phyloP scores from a whole-genome alignment of 257 asterid genomes.

The Eucommia ulmoides region DNA sequence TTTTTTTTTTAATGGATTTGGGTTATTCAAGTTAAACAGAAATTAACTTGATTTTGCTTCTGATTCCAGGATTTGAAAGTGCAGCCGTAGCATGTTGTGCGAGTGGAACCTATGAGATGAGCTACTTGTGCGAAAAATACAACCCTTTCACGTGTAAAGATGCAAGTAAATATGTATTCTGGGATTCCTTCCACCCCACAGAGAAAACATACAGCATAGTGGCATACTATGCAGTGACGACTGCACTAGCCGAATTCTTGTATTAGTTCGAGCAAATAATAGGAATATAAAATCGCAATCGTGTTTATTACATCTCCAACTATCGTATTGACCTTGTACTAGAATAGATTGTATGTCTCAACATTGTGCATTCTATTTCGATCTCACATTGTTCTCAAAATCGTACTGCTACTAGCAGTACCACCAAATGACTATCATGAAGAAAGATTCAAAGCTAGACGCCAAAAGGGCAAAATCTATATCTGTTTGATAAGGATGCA shows the following conservation, averaged over 20 bases:
- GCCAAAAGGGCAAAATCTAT: background rate
- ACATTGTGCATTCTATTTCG: too few relatives aligned
- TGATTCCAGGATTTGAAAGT: slow-evolving; percentile 42
- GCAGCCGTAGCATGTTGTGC: slow-evolving; percentile 61
- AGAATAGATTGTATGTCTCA: too few relatives aligned
- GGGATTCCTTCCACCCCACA: slow-evolving; percentile 91
- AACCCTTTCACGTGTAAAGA: slow-evolving; percentile 53
- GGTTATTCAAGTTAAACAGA: too few relatives aligned
- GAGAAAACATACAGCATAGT: slow-evolving; percentile 47
- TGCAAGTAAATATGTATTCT: slow-evolving; percentile 63
- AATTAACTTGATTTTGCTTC: background rate
- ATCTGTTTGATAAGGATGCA: background rate
- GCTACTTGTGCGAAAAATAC: slow-evolving; percentile 37
- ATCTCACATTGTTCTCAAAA: too few relatives aligned
- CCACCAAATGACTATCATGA: background rate
- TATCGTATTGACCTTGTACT: too few relatives aligned
- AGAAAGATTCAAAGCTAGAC: background rate
- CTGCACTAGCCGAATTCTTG: slow-evolving; percentile 7
- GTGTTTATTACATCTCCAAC: too few relatives aligned
- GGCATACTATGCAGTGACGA: slow-evolving; percentile 39
- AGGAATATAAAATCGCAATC: too few relatives aligned
- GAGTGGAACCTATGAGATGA: slow-evolving; percentile 82
- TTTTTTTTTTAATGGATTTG: too few relatives aligned
- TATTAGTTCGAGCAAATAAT: too few relatives aligned
- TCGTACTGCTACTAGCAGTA: background rate